Evolutionary conservation across 192 early-diverging fungal genomes (phyloP).

Genomic region (Phycomyces nitens): DNA sequence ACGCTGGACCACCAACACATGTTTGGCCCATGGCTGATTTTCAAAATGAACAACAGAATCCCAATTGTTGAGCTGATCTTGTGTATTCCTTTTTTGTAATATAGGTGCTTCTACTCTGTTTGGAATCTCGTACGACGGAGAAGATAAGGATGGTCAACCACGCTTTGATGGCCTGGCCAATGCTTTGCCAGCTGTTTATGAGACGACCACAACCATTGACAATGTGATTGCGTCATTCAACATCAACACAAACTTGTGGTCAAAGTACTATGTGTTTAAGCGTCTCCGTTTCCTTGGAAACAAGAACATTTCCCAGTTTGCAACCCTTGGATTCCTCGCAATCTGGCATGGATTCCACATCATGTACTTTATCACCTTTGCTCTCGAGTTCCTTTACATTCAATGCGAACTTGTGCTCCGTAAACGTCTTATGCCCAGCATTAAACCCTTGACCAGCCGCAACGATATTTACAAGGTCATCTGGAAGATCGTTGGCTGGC

Average conservation of each 20-base stretch:
- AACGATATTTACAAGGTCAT: conserved; percentile 20
- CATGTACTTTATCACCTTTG: conserved; percentile 57
- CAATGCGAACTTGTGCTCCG: conserved; percentile 42
- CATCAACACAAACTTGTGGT: conserved; percentile 64
- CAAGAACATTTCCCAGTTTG: conserved; percentile 48
- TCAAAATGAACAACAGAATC: neutral
- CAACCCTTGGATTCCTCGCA: conserved; percentile 52
- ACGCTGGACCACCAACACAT: neutral
- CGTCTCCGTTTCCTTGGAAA: conserved; percentile 52
- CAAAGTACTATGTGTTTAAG: conserved; percentile 61
- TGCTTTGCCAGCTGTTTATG: conserved; percentile 36
- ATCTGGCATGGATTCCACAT: conserved; percentile 60
- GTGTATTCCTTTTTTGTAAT: neutral
- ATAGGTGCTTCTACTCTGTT: conserved; percentile 46
- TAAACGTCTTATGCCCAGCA: conserved; percentile 29
- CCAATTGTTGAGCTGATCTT: conserved; percentile 1
- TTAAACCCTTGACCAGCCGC: conserved; percentile 29
- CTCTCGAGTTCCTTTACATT: conserved; percentile 55
- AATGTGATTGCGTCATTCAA: conserved; percentile 58
- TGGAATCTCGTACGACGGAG: conserved; percentile 57
- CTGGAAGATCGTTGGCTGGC: conserved; percentile 39
- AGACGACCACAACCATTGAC: conserved; percentile 48
- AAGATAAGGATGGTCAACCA: conserved; percentile 38
- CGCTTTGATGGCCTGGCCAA: conserved; percentile 55
- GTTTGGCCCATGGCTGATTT: neutral